A percentile compares a stretch with the other conserved stretches of the same genome.
Evolutionary conservation across 768 basidiomycete genomes (phyloP).

Genomic region (Auricularia sp.): DNA sequence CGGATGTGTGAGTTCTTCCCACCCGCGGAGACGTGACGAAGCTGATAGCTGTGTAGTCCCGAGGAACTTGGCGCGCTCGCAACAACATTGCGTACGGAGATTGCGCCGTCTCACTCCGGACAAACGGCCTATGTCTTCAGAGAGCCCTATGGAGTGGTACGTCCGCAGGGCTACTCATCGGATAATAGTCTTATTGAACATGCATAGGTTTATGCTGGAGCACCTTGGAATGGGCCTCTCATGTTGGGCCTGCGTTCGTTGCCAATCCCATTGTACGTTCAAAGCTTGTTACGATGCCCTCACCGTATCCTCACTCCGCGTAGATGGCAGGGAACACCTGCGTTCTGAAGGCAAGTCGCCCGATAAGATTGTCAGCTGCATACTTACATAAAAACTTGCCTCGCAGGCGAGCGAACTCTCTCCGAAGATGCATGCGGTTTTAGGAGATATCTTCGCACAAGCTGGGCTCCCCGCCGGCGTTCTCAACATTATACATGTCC

Average conservation of each 20-base stretch:
- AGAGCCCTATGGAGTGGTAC: constrained; percentile 12
- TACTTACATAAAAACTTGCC: too few relatives aligned
- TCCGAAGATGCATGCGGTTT: constrained; percentile 21
- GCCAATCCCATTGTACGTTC: constrained; percentile 20
- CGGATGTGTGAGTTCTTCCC: not conserved
- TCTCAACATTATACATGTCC: constrained; percentile 23
- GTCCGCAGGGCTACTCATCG: not conserved
- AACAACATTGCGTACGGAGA: constrained; percentile 9
- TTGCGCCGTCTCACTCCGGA: constrained; percentile 4
- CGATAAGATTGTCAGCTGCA: too few relatives aligned
- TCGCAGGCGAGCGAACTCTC: constrained; percentile 18
- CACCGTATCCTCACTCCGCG: too few relatives aligned
- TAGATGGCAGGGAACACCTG: constrained; percentile 27
- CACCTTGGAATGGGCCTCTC: constrained; percentile 12
- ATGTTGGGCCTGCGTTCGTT: constrained; percentile 18
- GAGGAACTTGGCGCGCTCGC: constrained; percentile 12
- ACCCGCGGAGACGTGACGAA: not conserved
- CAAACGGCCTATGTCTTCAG: constrained; percentile 10
- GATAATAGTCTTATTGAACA: not conserved
- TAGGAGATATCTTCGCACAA: constrained; percentile 25
- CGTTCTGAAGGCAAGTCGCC: constrained; percentile 15
- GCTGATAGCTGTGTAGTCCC: constrained; percentile 1
- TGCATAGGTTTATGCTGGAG: not conserved
- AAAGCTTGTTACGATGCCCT: not conserved
- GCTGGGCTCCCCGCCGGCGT: constrained; percentile 28